Percentiles rank a stretch among this genome's conserved stretches.
Evolutionary conservation across 1,139 yeast genomes (phyloP).

Genomic region (Protomyces inouyei): DNA sequence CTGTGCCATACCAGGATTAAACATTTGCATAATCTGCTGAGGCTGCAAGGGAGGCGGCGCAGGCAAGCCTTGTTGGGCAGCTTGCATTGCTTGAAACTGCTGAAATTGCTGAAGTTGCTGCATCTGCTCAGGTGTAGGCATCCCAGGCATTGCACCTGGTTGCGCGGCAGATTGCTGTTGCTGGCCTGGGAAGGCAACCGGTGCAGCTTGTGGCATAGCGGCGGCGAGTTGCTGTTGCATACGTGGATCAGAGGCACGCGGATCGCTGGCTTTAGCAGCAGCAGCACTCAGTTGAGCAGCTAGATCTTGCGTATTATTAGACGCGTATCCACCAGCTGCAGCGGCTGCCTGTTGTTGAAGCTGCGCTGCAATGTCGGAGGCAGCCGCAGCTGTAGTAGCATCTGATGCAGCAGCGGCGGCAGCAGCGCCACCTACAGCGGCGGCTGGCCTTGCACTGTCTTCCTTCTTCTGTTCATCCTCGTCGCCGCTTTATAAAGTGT

Average conservation of each 20-base stretch:
- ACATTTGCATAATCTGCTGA: constrained; percentile 27
- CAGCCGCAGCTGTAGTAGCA: neutral
- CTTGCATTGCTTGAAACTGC: neutral
- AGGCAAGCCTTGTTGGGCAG: constrained; percentile 1
- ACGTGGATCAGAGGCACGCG: constrained; percentile 10
- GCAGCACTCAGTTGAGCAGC: neutral
- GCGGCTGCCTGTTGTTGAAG: constrained; percentile 5
- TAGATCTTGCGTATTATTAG: neutral
- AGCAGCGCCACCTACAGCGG: constrained; percentile 4
- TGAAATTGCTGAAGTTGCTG: neutral
- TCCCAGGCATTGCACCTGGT: neutral
- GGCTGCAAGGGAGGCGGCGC: constrained; percentile 14
- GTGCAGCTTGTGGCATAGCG: neutral
- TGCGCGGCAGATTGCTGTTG: neutral
- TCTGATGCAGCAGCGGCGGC: constrained; percentile 12
- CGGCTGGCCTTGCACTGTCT: constrained; percentile 9
- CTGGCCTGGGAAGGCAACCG: neutral
- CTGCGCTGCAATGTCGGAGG: constrained; percentile 15
- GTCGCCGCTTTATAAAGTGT: constrained; percentile 37
- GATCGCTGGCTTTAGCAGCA: neutral
- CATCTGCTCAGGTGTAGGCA: constrained; percentile 5
- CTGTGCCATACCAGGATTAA: constrained; percentile 34
- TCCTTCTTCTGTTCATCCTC: constrained; percentile 35
- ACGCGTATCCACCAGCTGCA: constrained; percentile 7
- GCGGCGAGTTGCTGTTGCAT: constrained; percentile 15